Evolutionary conservation across 805 yeast species (phyloP), one percentile per base, ranked within the genome.

Genomic region (Metschnikowia chrysomelidarum): DNA sequence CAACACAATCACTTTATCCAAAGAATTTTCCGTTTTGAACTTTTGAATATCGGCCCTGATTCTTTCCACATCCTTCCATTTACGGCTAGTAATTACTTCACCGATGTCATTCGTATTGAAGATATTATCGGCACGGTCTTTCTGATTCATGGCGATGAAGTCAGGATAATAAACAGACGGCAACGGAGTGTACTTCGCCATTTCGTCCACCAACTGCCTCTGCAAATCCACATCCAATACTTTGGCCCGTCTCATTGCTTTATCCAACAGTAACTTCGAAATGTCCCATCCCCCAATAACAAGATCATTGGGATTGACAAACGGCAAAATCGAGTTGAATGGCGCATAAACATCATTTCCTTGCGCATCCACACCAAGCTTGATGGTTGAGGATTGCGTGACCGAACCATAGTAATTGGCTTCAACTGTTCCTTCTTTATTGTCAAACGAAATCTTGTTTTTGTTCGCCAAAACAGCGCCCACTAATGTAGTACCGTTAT

Each of bases 261-360:
- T 76, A 43, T 77, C 78, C 53, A 89, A 69, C 52, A 83, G 76
- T 40, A 74, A 70, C 40, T 76, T 73, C 54, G 78, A 81, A 65
- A 89, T 89, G 64, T 89, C 98, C 98, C 98, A 89, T 40, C 98
- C 98, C 32, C 91, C 78, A 47, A 89, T 78, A 40, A 87, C 82
- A 51, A 89, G 78, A 62, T 91, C 96, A 55, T 87, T 87, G 46
- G 98, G 98, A 57, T 76, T 76, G 29, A 84, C 83, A 75, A 89
- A 75, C 44, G 98, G 98, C 38, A 91, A 78, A 42, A 89, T 62
- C 33, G 88, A 79, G 56, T 85, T 87, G 75, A 91, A 89, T 13
- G 97, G 97, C 32, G 89, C 94, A 56, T 84, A 89, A 20, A 87
- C 84, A 54, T 89, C 98, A 50, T 80, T 78, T 38, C 96, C 96